Percentiles rank a stretch among this genome's conserved stretches.
Conservation (phyloP, 768 basidiomycete species). For the Hirschioporus abietinus region DNA sequence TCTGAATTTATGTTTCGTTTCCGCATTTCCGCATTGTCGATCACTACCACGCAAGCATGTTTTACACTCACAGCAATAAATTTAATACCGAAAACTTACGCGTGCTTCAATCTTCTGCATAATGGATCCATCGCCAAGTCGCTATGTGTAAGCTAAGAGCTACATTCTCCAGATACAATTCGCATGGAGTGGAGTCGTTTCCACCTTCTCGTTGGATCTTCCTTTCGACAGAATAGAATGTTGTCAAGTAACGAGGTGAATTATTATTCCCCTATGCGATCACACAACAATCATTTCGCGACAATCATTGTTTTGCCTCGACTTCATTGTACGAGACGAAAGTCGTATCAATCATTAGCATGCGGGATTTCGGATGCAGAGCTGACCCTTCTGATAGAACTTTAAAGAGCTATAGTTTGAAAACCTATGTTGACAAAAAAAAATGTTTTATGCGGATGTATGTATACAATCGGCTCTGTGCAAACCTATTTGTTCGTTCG, state of each 20-base stretch:
- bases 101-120: too few species aligned
- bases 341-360: too few species aligned
- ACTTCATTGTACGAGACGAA: too few species aligned
- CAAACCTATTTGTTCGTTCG: conserved; percentile 1
- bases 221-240: neutral
- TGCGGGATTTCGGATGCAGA: too few species aligned
- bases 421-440: neutral
- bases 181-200: neutral
- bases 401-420: neutral
- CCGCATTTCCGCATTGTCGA: neutral
- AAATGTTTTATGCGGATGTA: neutral
- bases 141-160: too few species aligned
- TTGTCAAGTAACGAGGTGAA: too few species aligned
- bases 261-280: too few species aligned
- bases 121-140: too few species aligned
- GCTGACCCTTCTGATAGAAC: too few species aligned
- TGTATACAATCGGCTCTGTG: neutral
- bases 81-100: neutral
- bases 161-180: neutral
- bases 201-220: neutral
- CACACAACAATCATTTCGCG: too few species aligned
- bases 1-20: conserved; percentile 1
- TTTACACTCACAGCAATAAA: neutral
- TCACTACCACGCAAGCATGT: neutral
- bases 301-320: too few species aligned